Base-by-base conservation (phyloP, 805 yeast species). In the Saccharomycopsis javanensis region DNA sequence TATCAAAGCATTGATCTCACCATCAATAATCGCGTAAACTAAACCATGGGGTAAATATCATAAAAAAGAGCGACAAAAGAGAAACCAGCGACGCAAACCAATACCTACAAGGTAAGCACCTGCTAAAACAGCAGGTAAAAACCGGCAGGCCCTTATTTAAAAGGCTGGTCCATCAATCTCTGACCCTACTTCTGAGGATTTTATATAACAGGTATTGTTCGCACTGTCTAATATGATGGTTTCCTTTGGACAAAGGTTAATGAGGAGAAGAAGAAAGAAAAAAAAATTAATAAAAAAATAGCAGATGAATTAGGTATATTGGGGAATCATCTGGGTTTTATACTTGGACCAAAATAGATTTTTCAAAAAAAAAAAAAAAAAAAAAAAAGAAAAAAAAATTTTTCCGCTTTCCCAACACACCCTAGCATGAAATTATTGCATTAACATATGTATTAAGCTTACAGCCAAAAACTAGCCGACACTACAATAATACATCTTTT, bases 161-260 rank as follows among this genome's bases (percentile, higher is more conserved):
- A 23, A 42, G 48, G 27, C 48, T 42, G 48, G 25, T 13, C 10
- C 48, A 25, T 20, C 48, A 20, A n/a, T n/a, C 15, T n/a, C 28
- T 5, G 23, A n/a, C 18, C 3, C 28, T n/a, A 3, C 28, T 3
- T 5, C 25, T 42, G 48, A 42, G 15, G 52, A 50, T 28, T 50
- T 50, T n/a, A 28, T 30, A 50, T 16, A 50, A 50, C 37, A 16
- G 37, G 37, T 50, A 25, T 31, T 33, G 42, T 33, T 42, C 58
- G 58, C 58, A 55, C 58, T 55, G 58, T 55, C 58, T 55, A 51
- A 20, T 25, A 51, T 51, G 55, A 55, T 51, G 58, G 58, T 51
- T 38, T 50, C 48, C 38, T 45, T 52, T 34, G 46, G 46, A 51
- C 53, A 53, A 51, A 52, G 58, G 55, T 52, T 27, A 51, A 51